Evolutionary conservation across 495 filamentous ascomycete species (phyloP).

Genomic region (Lophium mytilinum): DNA sequence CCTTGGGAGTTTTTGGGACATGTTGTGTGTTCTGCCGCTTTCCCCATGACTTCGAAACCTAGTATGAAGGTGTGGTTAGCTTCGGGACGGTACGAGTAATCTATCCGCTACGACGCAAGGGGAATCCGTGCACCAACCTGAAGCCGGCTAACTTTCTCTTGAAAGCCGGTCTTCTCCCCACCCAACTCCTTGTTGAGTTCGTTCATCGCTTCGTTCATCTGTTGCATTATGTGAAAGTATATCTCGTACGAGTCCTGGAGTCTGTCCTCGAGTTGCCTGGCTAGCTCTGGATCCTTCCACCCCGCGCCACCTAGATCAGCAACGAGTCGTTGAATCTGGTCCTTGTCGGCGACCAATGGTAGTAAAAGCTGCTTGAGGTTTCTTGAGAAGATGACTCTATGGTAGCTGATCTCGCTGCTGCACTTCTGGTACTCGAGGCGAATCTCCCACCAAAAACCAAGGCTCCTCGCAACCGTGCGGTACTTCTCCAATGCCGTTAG

Average conservation of each 20-base stretch:
- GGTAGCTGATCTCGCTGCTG: constrained; percentile 24
- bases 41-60: too few species aligned
- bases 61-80: too few species aligned
- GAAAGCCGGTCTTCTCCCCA: too few species aligned
- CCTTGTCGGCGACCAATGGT: constrained; percentile 26
- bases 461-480: constrained; percentile 8
- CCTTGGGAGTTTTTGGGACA: too few species aligned
- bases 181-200: too few species aligned
- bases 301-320: constrained; percentile 7
- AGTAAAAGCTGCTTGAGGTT: constrained; percentile 28
- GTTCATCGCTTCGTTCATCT: too few species aligned
- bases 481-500: constrained; percentile 14
- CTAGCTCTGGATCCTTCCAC: constrained; percentile 14
- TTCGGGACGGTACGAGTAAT: too few species aligned
- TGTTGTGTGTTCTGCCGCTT: too few species aligned
- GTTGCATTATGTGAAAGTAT: too few species aligned
- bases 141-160: too few species aligned
- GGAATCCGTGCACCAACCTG: too few species aligned
- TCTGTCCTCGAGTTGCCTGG: constrained; percentile 7
- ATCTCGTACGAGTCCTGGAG: constrained; percentile 14
- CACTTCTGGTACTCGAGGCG: constrained; percentile 14
- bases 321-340: constrained; percentile 9
- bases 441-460: constrained; percentile 13
- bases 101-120: too few species aligned
- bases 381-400: constrained; percentile 25